Evolutionary conservation across 2,329 filamentous ascomycete species (phyloP).

Genomic region (Fusarium sp.): DNA sequence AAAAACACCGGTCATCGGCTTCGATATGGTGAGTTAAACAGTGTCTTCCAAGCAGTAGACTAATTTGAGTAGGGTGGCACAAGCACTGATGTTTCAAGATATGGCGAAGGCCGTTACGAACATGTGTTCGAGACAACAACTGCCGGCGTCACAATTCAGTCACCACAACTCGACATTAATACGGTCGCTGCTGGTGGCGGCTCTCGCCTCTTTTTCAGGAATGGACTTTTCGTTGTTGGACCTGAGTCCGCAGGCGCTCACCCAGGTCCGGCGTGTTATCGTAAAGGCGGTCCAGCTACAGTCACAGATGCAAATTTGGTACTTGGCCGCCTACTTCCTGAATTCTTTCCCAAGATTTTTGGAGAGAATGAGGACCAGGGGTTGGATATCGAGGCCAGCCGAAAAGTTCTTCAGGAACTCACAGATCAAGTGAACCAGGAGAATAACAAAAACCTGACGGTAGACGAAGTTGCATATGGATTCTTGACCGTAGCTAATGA

Average conservation of each 20-base stretch:
- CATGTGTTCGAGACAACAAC: slow-evolving; percentile 96
- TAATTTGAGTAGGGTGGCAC: slow-evolving; percentile 71
- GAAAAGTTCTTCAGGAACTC: slow-evolving; percentile 78
- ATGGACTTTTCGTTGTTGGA: slow-evolving; percentile 89
- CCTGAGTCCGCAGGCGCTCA: slow-evolving; percentile 90
- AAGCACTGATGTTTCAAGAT: slow-evolving; percentile 89
- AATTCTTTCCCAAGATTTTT: slow-evolving; percentile 96
- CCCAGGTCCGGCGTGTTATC: slow-evolving; percentile 89
- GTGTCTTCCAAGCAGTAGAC: not conserved
- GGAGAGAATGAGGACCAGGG: slow-evolving; percentile 87
- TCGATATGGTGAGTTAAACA: slow-evolving; percentile 74
- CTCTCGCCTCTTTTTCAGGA: slow-evolving; percentile 84
- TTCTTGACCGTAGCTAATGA: slow-evolving; percentile 92
- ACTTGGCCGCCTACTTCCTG: slow-evolving; percentile 82
- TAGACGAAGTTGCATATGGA: slow-evolving; percentile 88
- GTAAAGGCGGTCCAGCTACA: slow-evolving; percentile 87
- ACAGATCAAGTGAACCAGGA: slow-evolving; percentile 82
- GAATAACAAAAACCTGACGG: slow-evolving; percentile 73
- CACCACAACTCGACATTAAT: slow-evolving; percentile 92
- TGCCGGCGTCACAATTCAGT: slow-evolving; percentile 92
- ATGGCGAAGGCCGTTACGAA: slow-evolving; percentile 85
- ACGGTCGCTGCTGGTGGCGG: slow-evolving; percentile 93
- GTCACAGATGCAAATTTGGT: slow-evolving; percentile 95
- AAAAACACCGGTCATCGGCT: slow-evolving; percentile 87
- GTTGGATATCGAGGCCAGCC: slow-evolving; percentile 79